Base-by-base conservation (phyloP, 306 rosid species). In the Cucumis cinereus region DNA sequence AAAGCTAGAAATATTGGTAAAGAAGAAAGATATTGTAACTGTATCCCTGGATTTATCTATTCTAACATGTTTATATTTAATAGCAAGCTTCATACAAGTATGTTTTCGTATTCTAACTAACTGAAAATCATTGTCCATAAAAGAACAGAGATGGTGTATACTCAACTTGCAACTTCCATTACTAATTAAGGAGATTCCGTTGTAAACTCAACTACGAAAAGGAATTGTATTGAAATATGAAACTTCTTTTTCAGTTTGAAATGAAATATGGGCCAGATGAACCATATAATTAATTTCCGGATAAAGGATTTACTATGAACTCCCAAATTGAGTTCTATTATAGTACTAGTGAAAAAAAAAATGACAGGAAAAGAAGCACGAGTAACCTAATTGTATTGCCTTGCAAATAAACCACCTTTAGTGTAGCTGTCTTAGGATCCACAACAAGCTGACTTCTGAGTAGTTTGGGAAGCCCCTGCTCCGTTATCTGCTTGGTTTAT, bases 261-360 rank as follows among this genome's bases (percentile, higher is more conserved):
- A 45, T 47, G 23, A 43, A 47, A 70, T 47, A 47, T 47, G 75
- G n/a, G 41, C 23, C 10, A 77, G 33, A 79, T 60, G 49, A 28
- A 49, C 64, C 33, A 78, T 80, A 77, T 85, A 85, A 83, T 80
- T 81, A 81, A 77, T 81, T 89, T 85, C 77, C 74, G 62, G 75
- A 35, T 64, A 64, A 45, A 67, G 78, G 81, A 85, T 84, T 89
- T 85, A 86, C 86, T 86, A 84, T 80, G 86, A 89, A 85, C 92
- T 79, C 89, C 88, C 88, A 84, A 78, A 86, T 80, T 70, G 78
- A 87, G 84, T 77, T 66, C 75, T 85, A 72, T 69, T 70, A 76
- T 63, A 82, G 81, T 81, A 84, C 57, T 70, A 47, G 84, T 80
- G 84, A 79, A 56, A 76, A 23, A 76, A 23, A 28, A 58, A 57